A percentile compares a stretch with the other conserved stretches of the same genome.
Evolutionary conservation across 306 rosid genomes (phyloP).

Genomic region (Trifolium subterraneum): DNA sequence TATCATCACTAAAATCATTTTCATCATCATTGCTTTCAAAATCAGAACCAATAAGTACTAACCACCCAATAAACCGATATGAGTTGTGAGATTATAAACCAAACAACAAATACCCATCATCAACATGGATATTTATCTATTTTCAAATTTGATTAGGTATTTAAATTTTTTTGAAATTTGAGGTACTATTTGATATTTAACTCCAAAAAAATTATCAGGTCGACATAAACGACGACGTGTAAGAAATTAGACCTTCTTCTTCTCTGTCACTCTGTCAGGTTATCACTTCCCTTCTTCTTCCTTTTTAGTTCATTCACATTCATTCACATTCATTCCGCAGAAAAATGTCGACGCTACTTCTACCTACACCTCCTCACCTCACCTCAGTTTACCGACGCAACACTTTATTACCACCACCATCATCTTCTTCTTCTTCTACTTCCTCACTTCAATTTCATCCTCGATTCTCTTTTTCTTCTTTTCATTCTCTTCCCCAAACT

Average conservation of each 20-base stretch:
- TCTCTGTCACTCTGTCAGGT: background rate
- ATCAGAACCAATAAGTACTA: too few relatives aligned
- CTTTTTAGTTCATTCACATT: background rate
- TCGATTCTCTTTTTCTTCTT: slow-evolving; percentile 40
- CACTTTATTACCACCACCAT: slow-evolving; percentile 17
- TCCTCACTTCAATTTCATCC: slow-evolving; percentile 27
- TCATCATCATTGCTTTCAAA: too few relatives aligned
- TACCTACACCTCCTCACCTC: slow-evolving; percentile 51
- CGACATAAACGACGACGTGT: slow-evolving; percentile 7
- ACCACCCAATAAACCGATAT: too few relatives aligned
- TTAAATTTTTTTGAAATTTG: too few relatives aligned
- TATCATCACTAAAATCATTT: too few relatives aligned
- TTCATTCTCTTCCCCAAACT: slow-evolving; percentile 30
- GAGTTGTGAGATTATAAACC: too few relatives aligned
- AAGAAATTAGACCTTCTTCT: background rate
- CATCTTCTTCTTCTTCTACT: background rate
- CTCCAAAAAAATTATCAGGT: too few relatives aligned
- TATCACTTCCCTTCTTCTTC: background rate
- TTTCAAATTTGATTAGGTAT: too few relatives aligned
- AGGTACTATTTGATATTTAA: too few relatives aligned
- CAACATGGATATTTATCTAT: too few relatives aligned
- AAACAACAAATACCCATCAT: too few relatives aligned
- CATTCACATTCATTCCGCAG: background rate
- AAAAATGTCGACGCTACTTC: slow-evolving; percentile 71
- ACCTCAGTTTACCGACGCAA: slow-evolving; percentile 34